These are phyloP conservation scores for Xerocomellus amylosporus DNA, from an alignment of 768 basidiomycete genomes.

Conservation along the genomic window DNA sequence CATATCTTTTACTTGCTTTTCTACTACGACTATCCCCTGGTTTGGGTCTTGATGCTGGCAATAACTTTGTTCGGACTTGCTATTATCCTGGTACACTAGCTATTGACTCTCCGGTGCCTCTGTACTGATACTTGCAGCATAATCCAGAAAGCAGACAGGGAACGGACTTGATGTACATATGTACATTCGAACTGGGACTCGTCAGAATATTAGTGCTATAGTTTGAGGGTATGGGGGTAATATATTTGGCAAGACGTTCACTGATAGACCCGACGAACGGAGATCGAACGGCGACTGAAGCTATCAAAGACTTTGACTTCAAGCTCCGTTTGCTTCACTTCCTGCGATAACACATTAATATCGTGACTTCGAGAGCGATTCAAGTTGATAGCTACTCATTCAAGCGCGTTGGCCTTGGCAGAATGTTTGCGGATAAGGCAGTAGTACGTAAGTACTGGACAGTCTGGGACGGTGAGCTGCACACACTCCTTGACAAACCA, in stretches of 20 bases:
- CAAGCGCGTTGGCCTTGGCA: background rate
- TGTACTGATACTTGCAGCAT: constrained; percentile 9
- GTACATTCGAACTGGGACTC: constrained; percentile 33
- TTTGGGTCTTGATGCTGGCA: background rate
- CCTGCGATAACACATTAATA: background rate
- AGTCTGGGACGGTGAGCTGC: background rate
- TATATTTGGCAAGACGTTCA: background rate
- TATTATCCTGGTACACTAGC: constrained; percentile 8
- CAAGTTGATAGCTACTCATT: background rate
- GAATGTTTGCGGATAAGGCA: background rate
- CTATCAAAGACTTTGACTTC: too few species aligned
- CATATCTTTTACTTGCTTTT: constrained; percentile 8
- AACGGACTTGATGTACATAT: constrained; percentile 77
- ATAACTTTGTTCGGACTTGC: constrained; percentile 9
- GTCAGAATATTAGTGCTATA: background rate
- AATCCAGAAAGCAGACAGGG: constrained; percentile 62
- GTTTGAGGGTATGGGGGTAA: background rate
- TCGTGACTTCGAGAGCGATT: background rate
- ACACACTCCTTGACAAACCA: background rate
- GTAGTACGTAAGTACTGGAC: constrained; percentile 13
- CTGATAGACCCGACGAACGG: too few species aligned
- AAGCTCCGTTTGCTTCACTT: background rate
- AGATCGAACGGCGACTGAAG: too few species aligned
- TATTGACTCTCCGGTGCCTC: constrained; percentile 6
- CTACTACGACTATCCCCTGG: constrained; percentile 1